Base-by-base conservation (phyloP, 83 land plant genomes). In the Larix sibirica region DNA sequence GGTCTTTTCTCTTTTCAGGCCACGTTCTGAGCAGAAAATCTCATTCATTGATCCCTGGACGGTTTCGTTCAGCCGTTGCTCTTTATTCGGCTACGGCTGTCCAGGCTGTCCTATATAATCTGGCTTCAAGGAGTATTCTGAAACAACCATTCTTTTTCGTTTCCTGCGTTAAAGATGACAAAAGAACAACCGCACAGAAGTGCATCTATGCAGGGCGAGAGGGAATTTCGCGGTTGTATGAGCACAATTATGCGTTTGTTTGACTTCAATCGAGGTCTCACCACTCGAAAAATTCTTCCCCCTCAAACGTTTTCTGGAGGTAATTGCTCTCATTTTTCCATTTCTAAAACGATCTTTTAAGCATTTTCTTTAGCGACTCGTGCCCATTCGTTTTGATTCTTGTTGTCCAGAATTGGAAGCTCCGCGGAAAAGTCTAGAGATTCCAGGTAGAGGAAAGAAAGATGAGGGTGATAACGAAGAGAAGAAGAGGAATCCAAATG, bases 341-440 rank as follows among this genome's bases (percentile, higher is more conserved):
- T 24, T 17, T 68, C 5, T 17, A 33, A 14, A 33, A 33, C 17
- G 20, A 54, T 54, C 13, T 54, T 54, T 12, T 12, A 54, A 54
- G 58, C 58, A 12, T 54, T 54, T 5, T 4, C 36, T 68, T 33
- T 6, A 31, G 36, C 18, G 18, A 68, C 18, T 14, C 18, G 17
- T 68, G 17, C 18, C 17, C 24, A 71, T 38, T 18, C 20, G 3
- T 68, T 31, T 68, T 68, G 16, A 4, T 26, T 56, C 50, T 14
- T n/a, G 23, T 10, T 80, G n/a, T 33, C 9, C 66, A 90, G 93
- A 90, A 17, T 62, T 79, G 13, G 89, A 89, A 61, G 93, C 91
- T n/a, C 91, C 89, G 33, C 86, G 84, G 75, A 89, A 87, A 59
- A 91, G 93, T 47, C 71, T 88, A 71, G 88, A 90, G 76, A 50